Percentiles rank a stretch among this genome's conserved stretches.
These are phyloP conservation scores for Nicotiana otophora DNA, from an alignment of 257 asterid species.

Conservation along the genomic window DNA sequence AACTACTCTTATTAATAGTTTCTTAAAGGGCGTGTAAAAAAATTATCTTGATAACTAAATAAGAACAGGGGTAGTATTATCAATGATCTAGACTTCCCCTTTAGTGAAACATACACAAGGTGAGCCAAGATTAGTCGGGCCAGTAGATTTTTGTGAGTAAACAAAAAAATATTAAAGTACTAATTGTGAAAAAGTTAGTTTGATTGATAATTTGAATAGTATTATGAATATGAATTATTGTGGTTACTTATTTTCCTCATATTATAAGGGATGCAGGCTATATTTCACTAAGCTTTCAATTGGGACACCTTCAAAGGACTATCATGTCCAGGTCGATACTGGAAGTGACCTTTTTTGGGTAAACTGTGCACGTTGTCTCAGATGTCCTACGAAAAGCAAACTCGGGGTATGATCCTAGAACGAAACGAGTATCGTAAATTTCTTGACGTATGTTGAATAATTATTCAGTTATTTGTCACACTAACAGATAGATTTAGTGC, in stretches of 20 bases:
- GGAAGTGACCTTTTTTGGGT: conserved; percentile 68
- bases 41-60: too few relatives aligned
- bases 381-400: conserved; percentile 46
- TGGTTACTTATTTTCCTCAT: background rate
- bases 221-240: background rate
- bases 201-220: too few relatives aligned
- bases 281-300: conserved; percentile 52
- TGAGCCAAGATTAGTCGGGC: too few relatives aligned
- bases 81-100: too few relatives aligned
- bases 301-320: conserved; percentile 55
- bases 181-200: too few relatives aligned
- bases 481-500: conserved; percentile 43
- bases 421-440: too few relatives aligned
- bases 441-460: background rate
- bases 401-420: conserved; percentile 32
- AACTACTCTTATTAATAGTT: too few relatives aligned
- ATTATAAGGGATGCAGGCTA: conserved; percentile 32
- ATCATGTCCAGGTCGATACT: conserved; percentile 62
- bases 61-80: too few relatives aligned
- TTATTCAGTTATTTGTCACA: background rate
- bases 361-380: conserved; percentile 41
- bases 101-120: too few relatives aligned
- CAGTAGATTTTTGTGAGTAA: too few relatives aligned
- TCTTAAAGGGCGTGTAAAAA: too few relatives aligned
- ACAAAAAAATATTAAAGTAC: too few relatives aligned